Percentiles rank a stretch among this genome's conserved stretches.
These are phyloP conservation scores for Cladosporium sp. DNA, from an alignment of 2,329 filamentous ascomycete genomes.

Conservation along the genomic window DNA sequence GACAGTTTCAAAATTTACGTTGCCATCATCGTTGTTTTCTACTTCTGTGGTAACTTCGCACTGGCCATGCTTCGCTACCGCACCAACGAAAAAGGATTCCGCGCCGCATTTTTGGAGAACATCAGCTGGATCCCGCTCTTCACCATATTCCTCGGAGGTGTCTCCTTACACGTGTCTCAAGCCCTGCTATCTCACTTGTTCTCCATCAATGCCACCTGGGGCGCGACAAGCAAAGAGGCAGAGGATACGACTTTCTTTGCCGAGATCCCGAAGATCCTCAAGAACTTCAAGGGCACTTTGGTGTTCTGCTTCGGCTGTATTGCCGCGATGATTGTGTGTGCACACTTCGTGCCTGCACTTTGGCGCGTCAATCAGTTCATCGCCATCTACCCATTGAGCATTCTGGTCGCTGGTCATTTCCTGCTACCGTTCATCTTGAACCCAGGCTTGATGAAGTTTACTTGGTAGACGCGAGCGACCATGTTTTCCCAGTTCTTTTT, in stretches of 20 bases:
- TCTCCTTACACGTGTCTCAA: constrained; percentile 37
- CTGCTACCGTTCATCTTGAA: constrained; percentile 57
- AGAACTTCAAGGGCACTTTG: constrained; percentile 53
- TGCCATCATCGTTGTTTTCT: constrained; percentile 73
- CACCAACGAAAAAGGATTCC: constrained; percentile 57
- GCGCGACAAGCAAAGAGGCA: constrained; percentile 55
- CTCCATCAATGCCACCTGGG: constrained; percentile 44
- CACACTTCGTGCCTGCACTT: constrained; percentile 42
- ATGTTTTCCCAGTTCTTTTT: too few species aligned
- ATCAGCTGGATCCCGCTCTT: constrained; percentile 62
- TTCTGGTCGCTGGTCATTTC: constrained; percentile 52
- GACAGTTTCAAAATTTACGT: constrained; percentile 78
- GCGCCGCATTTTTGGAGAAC: constrained; percentile 47
- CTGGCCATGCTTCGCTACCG: constrained; percentile 70
- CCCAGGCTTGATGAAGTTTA: constrained; percentile 60
- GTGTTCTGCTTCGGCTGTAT: constrained; percentile 44
- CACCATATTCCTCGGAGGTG: constrained; percentile 37
- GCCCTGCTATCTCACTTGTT: constrained; percentile 38
- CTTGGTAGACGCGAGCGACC: constrained; percentile 52
- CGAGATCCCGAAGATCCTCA: constrained; percentile 52
- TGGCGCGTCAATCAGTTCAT: constrained; percentile 57
- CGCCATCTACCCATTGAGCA: constrained; percentile 55
- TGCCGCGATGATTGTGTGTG: constrained; percentile 47
- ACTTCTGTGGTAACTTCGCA: constrained; percentile 66
- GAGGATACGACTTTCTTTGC: constrained; percentile 54